Conservation (phyloP, 2,329 filamentous ascomycete genomes). For the Cryphonectria parasitica region DNA sequence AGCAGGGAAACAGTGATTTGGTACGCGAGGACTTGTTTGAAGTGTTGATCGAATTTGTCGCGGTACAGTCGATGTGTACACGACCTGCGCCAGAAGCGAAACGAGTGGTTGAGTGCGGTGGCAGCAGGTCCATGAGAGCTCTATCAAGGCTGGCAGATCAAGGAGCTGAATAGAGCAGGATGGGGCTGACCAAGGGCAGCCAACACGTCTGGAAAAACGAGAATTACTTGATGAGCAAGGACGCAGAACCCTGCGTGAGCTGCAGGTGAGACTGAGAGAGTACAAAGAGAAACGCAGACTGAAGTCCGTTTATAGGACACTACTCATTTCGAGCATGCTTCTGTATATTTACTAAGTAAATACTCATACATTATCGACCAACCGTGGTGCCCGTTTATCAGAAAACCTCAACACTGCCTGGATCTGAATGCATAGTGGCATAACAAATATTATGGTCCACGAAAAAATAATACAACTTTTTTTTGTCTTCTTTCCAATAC, state of each 20-base stretch:
- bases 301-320: neutral
- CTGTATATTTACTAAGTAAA: too few species aligned
- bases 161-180: neutral
- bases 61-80: neutral
- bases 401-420: neutral
- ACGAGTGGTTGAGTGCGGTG: neutral
- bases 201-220: neutral
- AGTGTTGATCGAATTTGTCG: neutral
- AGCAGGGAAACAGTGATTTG: neutral
- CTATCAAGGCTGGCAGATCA: neutral
- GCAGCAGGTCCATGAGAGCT: neutral
- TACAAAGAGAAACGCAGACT: neutral
- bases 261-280: neutral
- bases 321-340: neutral
- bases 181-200: neutral
- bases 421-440: neutral
- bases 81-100: neutral
- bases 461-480: neutral
- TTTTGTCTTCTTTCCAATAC: neutral
- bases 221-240: neutral
- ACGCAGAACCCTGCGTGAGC: neutral
- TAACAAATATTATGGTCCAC: neutral
- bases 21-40: neutral
- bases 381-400: neutral
- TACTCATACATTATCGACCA: neutral